phyloP scores from a whole-genome alignment of 768 basidiomycete species.

The Lentinus brumalis region DNA sequence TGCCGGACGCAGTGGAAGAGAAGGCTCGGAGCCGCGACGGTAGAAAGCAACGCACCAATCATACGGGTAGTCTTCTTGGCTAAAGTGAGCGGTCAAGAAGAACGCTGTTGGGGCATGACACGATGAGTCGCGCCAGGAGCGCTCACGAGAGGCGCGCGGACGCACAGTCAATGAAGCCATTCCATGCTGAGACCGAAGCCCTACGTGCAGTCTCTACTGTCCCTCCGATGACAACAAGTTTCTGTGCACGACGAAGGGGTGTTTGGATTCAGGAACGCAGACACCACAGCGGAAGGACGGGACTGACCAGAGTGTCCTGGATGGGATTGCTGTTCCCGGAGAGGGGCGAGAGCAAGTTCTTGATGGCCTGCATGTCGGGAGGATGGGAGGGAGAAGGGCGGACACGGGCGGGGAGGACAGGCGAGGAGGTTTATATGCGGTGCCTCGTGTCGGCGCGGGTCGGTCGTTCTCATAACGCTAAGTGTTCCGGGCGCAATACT shows the following conservation, averaged over 20 bases:
- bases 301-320: slow-evolving; percentile 75
- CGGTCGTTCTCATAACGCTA: slow-evolving; percentile 7
- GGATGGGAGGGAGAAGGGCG: slow-evolving; percentile 13
- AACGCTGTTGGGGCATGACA: slow-evolving; percentile 52
- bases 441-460: slow-evolving; percentile 22
- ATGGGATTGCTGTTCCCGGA: slow-evolving; percentile 63
- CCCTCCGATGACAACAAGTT: slow-evolving; percentile 88
- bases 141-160: slow-evolving; percentile 1
- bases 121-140: slow-evolving; percentile 1
- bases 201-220: slow-evolving; percentile 85
- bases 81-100: slow-evolving; percentile 88
- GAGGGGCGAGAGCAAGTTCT: slow-evolving; percentile 68
- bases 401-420: slow-evolving; percentile 15
- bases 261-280: not conserved
- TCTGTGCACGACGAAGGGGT: slow-evolving; percentile 43
- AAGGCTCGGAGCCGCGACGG: slow-evolving; percentile 18
- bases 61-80: slow-evolving; percentile 84
- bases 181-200: slow-evolving; percentile 84
- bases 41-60: slow-evolving; percentile 58
- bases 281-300: not conserved
- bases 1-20: not conserved
- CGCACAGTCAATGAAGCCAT: slow-evolving; percentile 86
- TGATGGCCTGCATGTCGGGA: slow-evolving; percentile 64
- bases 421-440: slow-evolving; percentile 21
- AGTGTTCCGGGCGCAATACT: slow-evolving; percentile 5